Evolutionary conservation across 257 asterid species (phyloP).

Genomic region (Primulina huaijiensis): DNA sequence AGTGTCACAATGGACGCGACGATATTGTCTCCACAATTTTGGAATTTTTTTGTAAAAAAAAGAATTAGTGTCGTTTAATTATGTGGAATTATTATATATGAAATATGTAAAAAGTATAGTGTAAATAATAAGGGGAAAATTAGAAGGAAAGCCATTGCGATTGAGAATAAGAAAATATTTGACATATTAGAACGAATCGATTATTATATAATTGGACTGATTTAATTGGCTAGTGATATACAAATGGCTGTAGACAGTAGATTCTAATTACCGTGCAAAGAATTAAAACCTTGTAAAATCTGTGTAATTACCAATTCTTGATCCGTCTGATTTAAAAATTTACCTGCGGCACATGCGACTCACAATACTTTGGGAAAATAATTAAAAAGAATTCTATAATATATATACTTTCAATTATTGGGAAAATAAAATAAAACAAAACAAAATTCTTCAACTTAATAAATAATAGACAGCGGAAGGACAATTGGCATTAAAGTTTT

Average conservation of each 20-base stretch:
- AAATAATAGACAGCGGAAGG: neutral
- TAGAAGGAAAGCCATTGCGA: no score
- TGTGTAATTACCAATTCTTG: neutral
- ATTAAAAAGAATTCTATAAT: no score
- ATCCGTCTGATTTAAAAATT: neutral
- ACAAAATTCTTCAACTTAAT: neutral
- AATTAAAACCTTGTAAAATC: no score
- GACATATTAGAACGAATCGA: no score
- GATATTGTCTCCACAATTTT: neutral
- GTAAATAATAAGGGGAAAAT: no score
- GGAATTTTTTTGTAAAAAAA: conserved; percentile 5
- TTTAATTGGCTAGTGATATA: no score
- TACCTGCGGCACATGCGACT: neutral
- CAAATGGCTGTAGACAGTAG: no score
- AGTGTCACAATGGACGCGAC: conserved; percentile 5
- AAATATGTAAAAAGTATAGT: no score
- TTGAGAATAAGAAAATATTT: no score
- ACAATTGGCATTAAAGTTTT: neutral
- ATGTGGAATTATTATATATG: neutral
- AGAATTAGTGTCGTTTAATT: conserved; percentile 15
- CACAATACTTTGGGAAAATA: neutral
- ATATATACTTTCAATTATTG: neutral
- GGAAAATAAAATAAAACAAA: neutral
- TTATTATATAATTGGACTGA: no score
- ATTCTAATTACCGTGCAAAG: no score